Evolutionary conservation across 192 early-diverging fungal genomes (phyloP).

Genomic region (Coemansia javaensis): DNA sequence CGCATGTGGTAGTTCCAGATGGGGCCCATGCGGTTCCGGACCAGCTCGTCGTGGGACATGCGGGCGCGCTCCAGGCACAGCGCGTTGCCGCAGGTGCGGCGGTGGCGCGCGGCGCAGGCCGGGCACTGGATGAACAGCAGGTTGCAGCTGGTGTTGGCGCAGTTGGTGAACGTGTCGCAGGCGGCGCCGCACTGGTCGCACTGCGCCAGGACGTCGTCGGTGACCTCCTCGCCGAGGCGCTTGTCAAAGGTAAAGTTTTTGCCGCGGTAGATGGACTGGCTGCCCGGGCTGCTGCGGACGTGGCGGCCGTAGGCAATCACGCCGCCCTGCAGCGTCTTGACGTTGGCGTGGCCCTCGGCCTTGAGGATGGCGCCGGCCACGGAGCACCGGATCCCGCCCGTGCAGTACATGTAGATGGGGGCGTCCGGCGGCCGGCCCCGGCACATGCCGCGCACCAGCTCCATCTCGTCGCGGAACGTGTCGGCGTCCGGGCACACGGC

Average conservation of each 20-base stretch:
- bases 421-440: conserved; percentile 48
- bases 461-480: conserved; percentile 67
- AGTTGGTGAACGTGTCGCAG: conserved; percentile 66
- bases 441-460: conserved; percentile 59
- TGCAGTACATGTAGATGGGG: conserved; percentile 79
- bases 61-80: conserved; percentile 29
- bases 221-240: conserved; percentile 63
- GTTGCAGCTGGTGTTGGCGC: conserved; percentile 67
- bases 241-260: conserved; percentile 83
- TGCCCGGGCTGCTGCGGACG: conserved; percentile 33
- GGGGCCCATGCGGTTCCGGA: conserved; percentile 28
- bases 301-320: conserved; percentile 71
- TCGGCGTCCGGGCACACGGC: conserved; percentile 66
- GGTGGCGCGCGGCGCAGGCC: conserved; percentile 45
- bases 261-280: conserved; percentile 59
- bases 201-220: conserved; percentile 58
- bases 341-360: conserved; percentile 58
- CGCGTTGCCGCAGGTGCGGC: conserved; percentile 33
- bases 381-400: conserved; percentile 78
- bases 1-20: conserved; percentile 37
- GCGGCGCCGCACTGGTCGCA: conserved; percentile 67
- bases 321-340: conserved; percentile 68
- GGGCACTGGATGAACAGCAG: conserved; percentile 67
- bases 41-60: conserved; percentile 39
- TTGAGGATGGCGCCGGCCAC: conserved; percentile 73